Conservation (phyloP, 2,329 filamentous ascomycete genomes). For the Aspergillus bombycis region DNA sequence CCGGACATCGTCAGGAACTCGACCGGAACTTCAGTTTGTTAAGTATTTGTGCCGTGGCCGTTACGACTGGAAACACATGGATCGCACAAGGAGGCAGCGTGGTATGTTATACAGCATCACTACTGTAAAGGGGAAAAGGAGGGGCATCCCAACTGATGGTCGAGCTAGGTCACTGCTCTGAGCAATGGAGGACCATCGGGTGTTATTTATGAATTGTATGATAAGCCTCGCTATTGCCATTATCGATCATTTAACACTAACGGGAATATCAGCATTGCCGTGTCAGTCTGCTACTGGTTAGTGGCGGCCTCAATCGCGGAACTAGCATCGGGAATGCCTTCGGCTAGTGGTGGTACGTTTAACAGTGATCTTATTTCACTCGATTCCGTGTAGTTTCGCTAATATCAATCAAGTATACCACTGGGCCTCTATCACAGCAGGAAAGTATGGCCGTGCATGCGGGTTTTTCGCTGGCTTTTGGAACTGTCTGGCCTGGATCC, state of each 20-base stretch:
- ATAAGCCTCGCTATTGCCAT: background rate
- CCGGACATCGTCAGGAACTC: slow-evolving; percentile 66
- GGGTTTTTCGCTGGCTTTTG: slow-evolving; percentile 52
- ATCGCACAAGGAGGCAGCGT: slow-evolving; percentile 65
- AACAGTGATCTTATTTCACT: background rate
- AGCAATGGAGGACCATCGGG: slow-evolving; percentile 66
- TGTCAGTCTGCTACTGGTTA: slow-evolving; percentile 59
- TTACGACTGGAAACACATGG: slow-evolving; percentile 69
- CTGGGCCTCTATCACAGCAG: slow-evolving; percentile 63
- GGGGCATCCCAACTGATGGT: background rate
- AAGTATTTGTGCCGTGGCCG: slow-evolving; percentile 61
- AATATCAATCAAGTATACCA: slow-evolving; percentile 56
- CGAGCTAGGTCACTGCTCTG: slow-evolving; percentile 51
- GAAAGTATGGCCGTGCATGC: slow-evolving; percentile 57
- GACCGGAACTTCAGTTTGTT: slow-evolving; percentile 65
- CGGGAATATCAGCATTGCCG: slow-evolving; percentile 40
- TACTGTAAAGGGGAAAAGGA: background rate
- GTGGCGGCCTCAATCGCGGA: slow-evolving; percentile 64
- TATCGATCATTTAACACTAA: background rate
- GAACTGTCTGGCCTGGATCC: slow-evolving; percentile 59
- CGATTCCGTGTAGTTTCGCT: background rate
- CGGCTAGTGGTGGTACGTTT: slow-evolving; percentile 54
- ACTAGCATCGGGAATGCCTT: slow-evolving; percentile 64
- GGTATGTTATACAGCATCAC: slow-evolving; percentile 39
- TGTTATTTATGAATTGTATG: slow-evolving; percentile 63